Percentiles rank a stretch among this genome's conserved stretches.
These are phyloP conservation scores for Tetraselmis chui DNA, from an alignment of 139 green algal species.

Conservation along the genomic window DNA sequence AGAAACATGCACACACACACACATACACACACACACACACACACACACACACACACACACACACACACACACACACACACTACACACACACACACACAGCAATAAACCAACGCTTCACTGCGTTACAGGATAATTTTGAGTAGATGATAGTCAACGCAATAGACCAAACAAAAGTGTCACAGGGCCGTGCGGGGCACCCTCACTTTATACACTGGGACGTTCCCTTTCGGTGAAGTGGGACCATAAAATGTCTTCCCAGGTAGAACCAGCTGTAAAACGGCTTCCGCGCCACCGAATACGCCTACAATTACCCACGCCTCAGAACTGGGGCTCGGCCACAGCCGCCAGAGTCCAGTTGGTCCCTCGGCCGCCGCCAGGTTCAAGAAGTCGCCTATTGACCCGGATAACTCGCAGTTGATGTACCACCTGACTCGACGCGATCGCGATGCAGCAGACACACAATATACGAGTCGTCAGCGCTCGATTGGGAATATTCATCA, in stretches of 20 bases:
- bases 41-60: too few relatives aligned
- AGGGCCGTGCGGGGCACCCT: not conserved
- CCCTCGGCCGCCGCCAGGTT: constrained; percentile 7
- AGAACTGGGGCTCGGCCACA: constrained; percentile 21
- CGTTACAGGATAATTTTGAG: too few relatives aligned
- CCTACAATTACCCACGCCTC: constrained; percentile 35
- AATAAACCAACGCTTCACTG: too few relatives aligned
- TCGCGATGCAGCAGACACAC: not conserved
- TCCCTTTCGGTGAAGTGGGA: constrained; percentile 52
- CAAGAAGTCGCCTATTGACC: constrained; percentile 12
- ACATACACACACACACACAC: too few relatives aligned
- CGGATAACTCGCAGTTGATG: constrained; percentile 29
- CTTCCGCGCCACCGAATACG: constrained; percentile 47
- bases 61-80: too few relatives aligned
- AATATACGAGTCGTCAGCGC: not conserved
- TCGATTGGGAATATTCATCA: not conserved
- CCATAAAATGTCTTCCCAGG: constrained; percentile 45
- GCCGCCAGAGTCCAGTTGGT: constrained; percentile 2
- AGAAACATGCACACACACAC: not conserved
- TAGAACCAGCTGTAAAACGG: constrained; percentile 41
- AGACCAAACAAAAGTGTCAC: constrained; percentile 3
- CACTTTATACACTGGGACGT: constrained; percentile 60
- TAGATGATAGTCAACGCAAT: too few relatives aligned
- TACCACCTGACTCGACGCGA: constrained; percentile 21
- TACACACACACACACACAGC: too few relatives aligned